These are phyloP conservation scores for Zygosaccharomyces siamensis DNA, from an alignment of 805 yeast genomes.

Conservation along the genomic window DNA sequence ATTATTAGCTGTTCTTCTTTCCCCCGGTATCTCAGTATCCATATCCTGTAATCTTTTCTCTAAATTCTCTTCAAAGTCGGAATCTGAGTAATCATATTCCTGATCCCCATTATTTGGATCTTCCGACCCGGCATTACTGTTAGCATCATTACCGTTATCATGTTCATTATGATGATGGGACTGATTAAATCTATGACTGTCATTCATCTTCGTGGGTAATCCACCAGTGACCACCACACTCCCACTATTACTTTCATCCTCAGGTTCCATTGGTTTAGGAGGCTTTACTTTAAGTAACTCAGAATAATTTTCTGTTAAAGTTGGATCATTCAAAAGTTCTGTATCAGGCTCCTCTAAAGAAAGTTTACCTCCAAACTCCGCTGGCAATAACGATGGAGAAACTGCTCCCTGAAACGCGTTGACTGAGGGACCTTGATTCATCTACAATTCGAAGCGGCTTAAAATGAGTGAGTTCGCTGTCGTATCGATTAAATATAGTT, in stretches of 20 bases:
- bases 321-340: slow-evolving; percentile 29
- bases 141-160: background rate
- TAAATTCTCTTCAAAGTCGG: slow-evolving; percentile 35
- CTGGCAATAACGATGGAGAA: slow-evolving; percentile 8
- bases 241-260: slow-evolving; percentile 10
- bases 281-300: slow-evolving; percentile 23
- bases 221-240: slow-evolving; percentile 7
- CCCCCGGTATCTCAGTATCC: slow-evolving; percentile 9
- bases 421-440: slow-evolving; percentile 5
- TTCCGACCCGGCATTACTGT: background rate
- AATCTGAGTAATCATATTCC: slow-evolving; percentile 33
- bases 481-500: background rate
- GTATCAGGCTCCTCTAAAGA: slow-evolving; percentile 8
- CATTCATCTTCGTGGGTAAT: slow-evolving; percentile 1
- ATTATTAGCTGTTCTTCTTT: background rate
- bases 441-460: background rate
- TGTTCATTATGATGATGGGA: background rate
- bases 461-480: background rate
- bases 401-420: slow-evolving; percentile 6
- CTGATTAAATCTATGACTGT: background rate
- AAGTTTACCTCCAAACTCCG: slow-evolving; percentile 8
- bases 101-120: slow-evolving; percentile 7
- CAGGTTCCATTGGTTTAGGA: background rate
- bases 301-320: slow-evolving; percentile 30
- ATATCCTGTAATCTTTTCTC: slow-evolving; percentile 29